Evolutionary conservation across 176 grass and related monocot genomes (phyloP), one percentile per base, ranked within the genome.

Genomic region (Canna indica): DNA sequence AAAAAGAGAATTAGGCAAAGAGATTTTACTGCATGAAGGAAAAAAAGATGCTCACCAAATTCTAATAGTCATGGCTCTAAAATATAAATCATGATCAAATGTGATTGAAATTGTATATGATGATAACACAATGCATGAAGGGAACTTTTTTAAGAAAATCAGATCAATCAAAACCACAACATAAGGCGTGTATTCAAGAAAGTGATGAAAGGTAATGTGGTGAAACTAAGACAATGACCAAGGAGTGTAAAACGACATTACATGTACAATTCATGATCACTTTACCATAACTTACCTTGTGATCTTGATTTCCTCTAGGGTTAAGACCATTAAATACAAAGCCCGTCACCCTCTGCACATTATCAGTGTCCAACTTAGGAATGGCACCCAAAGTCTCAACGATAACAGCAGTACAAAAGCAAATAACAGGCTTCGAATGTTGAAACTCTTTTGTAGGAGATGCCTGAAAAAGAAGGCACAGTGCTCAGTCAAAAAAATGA

Each of bases 281-380:
- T 77, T 36, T 50, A 15, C 48, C 25, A 34, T 31, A 58, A 44
- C 53, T 70, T 53, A 96, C 93, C 84, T 96, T 91, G 73, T 91
- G 87, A 57, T 91, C 86, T 48, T 69, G 88, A 27, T 87, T 80
- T 74, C 77, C 76, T 39, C 74, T 81, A 75, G 85, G 93, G 80
- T 96, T 91, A 69, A 96, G 93, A 24, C 87, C 83, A 68, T 85
- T 79, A 22, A 96, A 78, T 66, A 97, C 88, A 80, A 91, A 91
- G 44, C 85, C 86, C 77, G 90, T 65, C 20, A 97, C 88, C 74
- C 82, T 78, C 67, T 89, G 88, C 58, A 97, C 88, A 71, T 68
- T 73, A 87, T 97, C 86, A 3, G 83, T 87, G 76, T 97, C 93
- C 59, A 97, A 72, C 77, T 83, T 90, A 7, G 85, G 86, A 47